Percentiles rank a stretch among this genome's conserved stretches.
phyloP scores from a whole-genome alignment of 352 stramenopile genomes.

The Globisporangium solare region DNA sequence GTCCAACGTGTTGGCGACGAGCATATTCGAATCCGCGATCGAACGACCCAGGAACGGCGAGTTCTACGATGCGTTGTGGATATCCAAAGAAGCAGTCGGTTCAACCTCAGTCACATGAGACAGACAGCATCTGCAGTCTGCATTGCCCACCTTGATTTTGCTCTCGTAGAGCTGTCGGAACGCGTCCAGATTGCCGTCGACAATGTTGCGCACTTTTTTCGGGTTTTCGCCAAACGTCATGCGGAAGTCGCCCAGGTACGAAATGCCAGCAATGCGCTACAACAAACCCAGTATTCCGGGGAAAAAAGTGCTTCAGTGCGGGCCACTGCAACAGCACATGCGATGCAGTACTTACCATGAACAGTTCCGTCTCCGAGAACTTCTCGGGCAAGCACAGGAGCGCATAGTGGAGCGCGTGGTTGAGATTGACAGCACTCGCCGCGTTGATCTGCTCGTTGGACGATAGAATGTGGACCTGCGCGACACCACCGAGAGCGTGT shows the following conservation, averaged over 20 bases:
- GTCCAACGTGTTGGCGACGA: conserved; percentile 48
- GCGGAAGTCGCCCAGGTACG: conserved; percentile 86
- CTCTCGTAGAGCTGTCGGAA: conserved; percentile 74
- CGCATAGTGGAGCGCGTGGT: conserved; percentile 71
- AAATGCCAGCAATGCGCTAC: conserved; percentile 87
- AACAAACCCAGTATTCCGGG: too few relatives aligned
- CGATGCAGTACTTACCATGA: conserved; percentile 44
- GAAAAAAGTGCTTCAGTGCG: too few relatives aligned
- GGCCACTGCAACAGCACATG: too few relatives aligned
- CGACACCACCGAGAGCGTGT: background rate
- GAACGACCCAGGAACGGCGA: conserved; percentile 62
- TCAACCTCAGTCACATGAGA: background rate
- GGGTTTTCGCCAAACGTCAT: conserved; percentile 90
- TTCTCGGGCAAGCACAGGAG: conserved; percentile 71
- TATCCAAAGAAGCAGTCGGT: background rate
- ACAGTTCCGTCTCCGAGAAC: conserved; percentile 79
- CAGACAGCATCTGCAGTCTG: too few relatives aligned
- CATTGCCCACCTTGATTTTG: conserved; percentile 53
- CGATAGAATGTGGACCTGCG: conserved; percentile 56
- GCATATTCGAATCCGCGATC: conserved; percentile 29
- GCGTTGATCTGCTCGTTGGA: conserved; percentile 40
- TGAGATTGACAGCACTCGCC: conserved; percentile 57
- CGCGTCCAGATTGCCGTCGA: conserved; percentile 72
- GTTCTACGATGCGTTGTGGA: conserved; percentile 23
- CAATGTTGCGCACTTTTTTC: conserved; percentile 90